Evolutionary conservation across 1,284 basidiomycete genomes (phyloP).

Genomic region (Moesziomyces antarcticus): DNA sequence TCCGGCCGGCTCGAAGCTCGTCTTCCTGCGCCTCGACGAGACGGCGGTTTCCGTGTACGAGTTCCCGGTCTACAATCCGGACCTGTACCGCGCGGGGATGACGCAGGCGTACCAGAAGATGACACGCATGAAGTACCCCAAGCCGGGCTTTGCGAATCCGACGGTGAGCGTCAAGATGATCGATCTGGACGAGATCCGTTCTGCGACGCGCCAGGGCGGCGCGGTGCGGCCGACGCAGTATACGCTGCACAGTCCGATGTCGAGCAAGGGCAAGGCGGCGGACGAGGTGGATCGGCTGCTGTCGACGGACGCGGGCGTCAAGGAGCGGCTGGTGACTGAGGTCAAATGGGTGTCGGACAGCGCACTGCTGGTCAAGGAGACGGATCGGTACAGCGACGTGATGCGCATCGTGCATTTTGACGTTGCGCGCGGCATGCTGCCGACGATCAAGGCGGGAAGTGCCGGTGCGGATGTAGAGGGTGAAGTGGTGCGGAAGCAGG

Average conservation of each 20-base stretch:
- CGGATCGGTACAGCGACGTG: conserved; percentile 71
- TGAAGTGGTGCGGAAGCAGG: conserved; percentile 71
- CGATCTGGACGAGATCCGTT: conserved; percentile 47
- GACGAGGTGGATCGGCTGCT: conserved; percentile 69
- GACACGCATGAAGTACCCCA: conserved; percentile 69
- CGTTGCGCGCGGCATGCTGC: conserved; percentile 4
- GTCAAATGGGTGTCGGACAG: conserved; percentile 85
- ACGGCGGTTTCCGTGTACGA: conserved; percentile 84
- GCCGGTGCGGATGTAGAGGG: conserved; percentile 47
- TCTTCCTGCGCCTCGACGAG: conserved; percentile 89
- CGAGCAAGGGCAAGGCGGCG: conserved; percentile 52
- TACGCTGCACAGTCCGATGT: conserved; percentile 31
- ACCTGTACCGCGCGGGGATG: conserved; percentile 33
- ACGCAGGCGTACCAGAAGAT: conserved; percentile 53
- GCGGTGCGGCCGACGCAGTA: conserved; percentile 22
- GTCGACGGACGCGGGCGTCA: conserved; percentile 72
- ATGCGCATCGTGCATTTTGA: conserved; percentile 54
- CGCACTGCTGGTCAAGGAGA: conserved; percentile 84
- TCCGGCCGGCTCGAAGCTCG: conserved; percentile 81
- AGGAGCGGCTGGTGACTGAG: conserved; percentile 76
- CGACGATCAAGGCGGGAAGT: background rate
- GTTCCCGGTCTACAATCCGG: conserved; percentile 85
- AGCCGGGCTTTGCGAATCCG: conserved; percentile 90
- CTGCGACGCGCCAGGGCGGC: conserved; percentile 10
- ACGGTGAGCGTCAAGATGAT: conserved; percentile 80